These are phyloP conservation scores for Talaromyces rugulosus DNA, from an alignment of 2,329 filamentous ascomycete genomes.

Conservation along the genomic window DNA sequence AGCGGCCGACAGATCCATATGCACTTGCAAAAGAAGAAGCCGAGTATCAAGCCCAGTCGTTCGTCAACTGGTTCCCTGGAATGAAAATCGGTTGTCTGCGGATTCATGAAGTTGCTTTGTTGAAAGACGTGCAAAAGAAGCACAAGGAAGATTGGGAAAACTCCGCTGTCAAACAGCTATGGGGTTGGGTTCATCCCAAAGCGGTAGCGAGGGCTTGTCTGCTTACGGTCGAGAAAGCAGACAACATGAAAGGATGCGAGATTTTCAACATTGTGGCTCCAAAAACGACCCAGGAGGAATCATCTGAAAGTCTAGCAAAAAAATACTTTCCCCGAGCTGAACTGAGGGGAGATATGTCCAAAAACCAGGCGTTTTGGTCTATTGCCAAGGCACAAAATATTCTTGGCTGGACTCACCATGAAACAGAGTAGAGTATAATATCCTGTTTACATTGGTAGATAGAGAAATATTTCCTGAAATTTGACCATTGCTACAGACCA, in stretches of 20 bases:
- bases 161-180: slow-evolving; percentile 32
- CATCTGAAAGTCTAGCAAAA: slow-evolving; percentile 20
- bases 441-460: neutral
- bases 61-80: slow-evolving; percentile 34
- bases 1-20: slow-evolving; percentile 32
- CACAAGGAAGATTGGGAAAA: slow-evolving; percentile 31
- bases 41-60: slow-evolving; percentile 30
- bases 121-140: slow-evolving; percentile 26
- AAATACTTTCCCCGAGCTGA: slow-evolving; percentile 23
- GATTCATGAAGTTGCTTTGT: slow-evolving; percentile 33
- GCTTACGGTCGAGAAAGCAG: slow-evolving; percentile 26
- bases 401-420: slow-evolving; percentile 28
- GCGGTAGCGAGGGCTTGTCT: slow-evolving; percentile 35
- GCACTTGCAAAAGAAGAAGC: slow-evolving; percentile 35
- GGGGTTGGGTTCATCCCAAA: slow-evolving; percentile 33
- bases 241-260: slow-evolving; percentile 29
- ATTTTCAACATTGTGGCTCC: slow-evolving; percentile 35
- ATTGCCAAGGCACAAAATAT: slow-evolving; percentile 20
- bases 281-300: slow-evolving; percentile 22
- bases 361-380: slow-evolving; percentile 21
- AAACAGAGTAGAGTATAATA: slow-evolving; percentile 20
- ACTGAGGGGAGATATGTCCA: slow-evolving; percentile 19
- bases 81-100: slow-evolving; percentile 36
- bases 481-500: neutral
- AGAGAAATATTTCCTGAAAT: neutral